phyloP scores from a whole-genome alignment of 2,329 filamentous ascomycete genomes.

The Thermoascus crustaceus region DNA sequence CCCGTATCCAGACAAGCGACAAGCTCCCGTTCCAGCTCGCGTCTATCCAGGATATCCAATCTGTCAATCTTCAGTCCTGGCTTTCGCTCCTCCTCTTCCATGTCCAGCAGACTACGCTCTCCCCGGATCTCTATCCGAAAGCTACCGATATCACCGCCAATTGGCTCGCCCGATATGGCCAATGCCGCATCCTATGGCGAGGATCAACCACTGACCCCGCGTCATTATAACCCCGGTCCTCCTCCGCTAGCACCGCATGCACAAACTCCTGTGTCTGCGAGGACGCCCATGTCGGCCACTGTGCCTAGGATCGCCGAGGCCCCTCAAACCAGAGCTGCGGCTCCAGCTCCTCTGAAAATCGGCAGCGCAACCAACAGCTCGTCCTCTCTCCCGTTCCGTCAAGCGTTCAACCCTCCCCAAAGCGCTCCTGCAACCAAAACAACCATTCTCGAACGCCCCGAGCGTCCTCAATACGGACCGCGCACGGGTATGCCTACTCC shows the following conservation, averaged over 20 bases:
- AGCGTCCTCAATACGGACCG: conserved; percentile 28
- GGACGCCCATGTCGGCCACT: conserved; percentile 10
- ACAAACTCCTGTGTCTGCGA: too few relatives aligned
- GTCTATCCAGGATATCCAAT: conserved; percentile 31
- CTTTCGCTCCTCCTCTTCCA: conserved; percentile 30
- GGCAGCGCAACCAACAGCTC: conserved; percentile 21
- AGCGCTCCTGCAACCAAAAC: conserved; percentile 43
- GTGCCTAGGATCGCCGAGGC: conserved; percentile 1
- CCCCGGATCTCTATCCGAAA: conserved; percentile 41
- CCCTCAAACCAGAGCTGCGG: conserved; percentile 12
- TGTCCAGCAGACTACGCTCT: conserved; percentile 37
- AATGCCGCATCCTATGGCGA: conserved; percentile 38
- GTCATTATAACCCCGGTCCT: conserved; percentile 47
- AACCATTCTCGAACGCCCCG: conserved; percentile 39
- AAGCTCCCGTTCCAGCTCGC: conserved; percentile 25
- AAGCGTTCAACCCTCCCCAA: conserved; percentile 32
- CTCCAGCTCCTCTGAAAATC: conserved; percentile 25
- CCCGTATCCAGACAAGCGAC: conserved; percentile 9
- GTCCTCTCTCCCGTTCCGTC: conserved; percentile 37
- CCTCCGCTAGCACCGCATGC: conserved; percentile 47
- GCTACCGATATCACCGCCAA: conserved; percentile 50
- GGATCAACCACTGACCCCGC: conserved; percentile 49
- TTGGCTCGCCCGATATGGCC: conserved; percentile 39
- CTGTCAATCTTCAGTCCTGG: conserved; percentile 36
- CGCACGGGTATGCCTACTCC: conserved; percentile 42